phyloP scores from a whole-genome alignment of 176 grass and related monocot species.

The Oryza meridionalis region DNA sequence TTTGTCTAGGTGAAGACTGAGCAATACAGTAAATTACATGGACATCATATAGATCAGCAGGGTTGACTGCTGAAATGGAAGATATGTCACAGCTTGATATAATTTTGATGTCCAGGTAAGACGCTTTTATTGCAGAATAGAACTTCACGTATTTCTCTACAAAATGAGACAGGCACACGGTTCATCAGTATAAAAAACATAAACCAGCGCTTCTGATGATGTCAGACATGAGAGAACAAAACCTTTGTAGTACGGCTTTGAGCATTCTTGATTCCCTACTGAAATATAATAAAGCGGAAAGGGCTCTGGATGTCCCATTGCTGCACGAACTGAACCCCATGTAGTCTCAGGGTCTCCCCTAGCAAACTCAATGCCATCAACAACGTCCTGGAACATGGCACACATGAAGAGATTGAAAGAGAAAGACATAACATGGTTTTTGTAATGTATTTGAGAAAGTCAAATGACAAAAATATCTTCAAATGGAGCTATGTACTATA shows the following conservation, averaged over 20 bases:
- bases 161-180: slow-evolving; percentile 27
- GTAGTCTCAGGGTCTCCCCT: slow-evolving; percentile 65
- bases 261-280: slow-evolving; percentile 93
- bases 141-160: slow-evolving; percentile 83
- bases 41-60: slow-evolving; percentile 93
- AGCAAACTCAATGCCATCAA: slow-evolving; percentile 90
- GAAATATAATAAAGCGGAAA: slow-evolving; percentile 84
- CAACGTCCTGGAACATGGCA: slow-evolving; percentile 68
- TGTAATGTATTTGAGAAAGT: neutral
- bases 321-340: slow-evolving; percentile 84
- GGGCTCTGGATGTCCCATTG: slow-evolving; percentile 90
- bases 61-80: slow-evolving; percentile 54
- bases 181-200: slow-evolving; percentile 20
- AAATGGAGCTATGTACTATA: slow-evolving; percentile 16
- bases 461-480: neutral
- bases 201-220: neutral
- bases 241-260: slow-evolving; percentile 80
- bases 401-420: neutral
- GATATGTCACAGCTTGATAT: slow-evolving; percentile 87
- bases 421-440: neutral
- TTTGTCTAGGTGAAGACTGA: slow-evolving; percentile 33
- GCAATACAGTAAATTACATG: slow-evolving; percentile 65
- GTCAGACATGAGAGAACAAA: slow-evolving; percentile 3
- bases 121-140: slow-evolving; percentile 79
- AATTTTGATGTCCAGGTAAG: slow-evolving; percentile 76